Evolutionary conservation across 2,329 filamentous ascomycete species (phyloP), one percentile per base, ranked within the genome.

Genomic region (Cladosporium cucumerinum): DNA sequence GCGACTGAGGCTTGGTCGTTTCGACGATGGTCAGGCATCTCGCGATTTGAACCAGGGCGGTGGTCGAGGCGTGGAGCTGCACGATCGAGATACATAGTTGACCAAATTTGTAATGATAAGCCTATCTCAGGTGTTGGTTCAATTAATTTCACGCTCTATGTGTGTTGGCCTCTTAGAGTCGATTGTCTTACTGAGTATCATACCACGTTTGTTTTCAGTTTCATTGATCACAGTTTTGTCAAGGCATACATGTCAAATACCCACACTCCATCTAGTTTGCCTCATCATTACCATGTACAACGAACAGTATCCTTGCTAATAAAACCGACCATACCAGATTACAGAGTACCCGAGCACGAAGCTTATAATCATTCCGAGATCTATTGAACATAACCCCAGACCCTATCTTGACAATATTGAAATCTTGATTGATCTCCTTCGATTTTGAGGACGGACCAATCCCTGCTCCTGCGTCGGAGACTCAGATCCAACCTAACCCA

Each of bases 1-100:
- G 3, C 43, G 63, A 32, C 12, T 65, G n/a, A 57, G 63, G 28
- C 48, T 65, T 5, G 49, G 28, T 34, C 30, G 60, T 14, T 23
- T 51, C 11, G 18, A 36, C 23, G 60, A 46, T 21, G 32, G 30
- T 30, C 52, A 18, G 7, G 18, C 28, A 23, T 34, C 52, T 21
- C 52, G 18, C 12, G 52, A 32, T 55, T 6, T 14, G n/a, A 16
- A 1, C 10, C 28, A 39, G 28, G 48, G 39, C n/a, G 39, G 39
- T 12, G 51, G 51, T 21, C 51, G 54, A 57, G 28, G 32, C 12
- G 11, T 57, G 54, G 54, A 57, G n/a, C 12, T 57, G 30, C 28
- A 57, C 5, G 32, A 39, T 57, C 54, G 54, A 57, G 54, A 57
- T 16, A 36, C 30, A 16, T 57, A 57, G 28, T 28, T 10, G 16